Evolutionary conservation across 805 yeast genomes (phyloP).

Genomic region (Yamadazyma akitaensis): DNA sequence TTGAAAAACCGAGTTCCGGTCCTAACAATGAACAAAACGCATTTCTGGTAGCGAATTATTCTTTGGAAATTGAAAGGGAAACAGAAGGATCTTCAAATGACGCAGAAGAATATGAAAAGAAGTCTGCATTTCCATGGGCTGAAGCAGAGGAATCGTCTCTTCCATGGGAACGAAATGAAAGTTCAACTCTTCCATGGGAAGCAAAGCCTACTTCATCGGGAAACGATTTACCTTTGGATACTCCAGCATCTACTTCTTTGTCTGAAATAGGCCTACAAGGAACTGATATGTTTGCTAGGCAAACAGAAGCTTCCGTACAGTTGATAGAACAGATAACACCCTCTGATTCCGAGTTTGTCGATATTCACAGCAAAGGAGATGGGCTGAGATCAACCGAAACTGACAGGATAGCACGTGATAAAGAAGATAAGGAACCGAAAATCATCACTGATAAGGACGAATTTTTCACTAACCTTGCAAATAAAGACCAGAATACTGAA

Average conservation of each 20-base stretch:
- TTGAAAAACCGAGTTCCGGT: not conserved
- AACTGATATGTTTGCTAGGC: not conserved
- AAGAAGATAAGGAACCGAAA: not conserved
- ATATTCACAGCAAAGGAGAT: not conserved
- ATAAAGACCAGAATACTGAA: not conserved
- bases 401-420: not conserved
- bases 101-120: not conserved
- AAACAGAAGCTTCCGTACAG: not conserved
- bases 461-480: not conserved
- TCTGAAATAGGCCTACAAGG: not conserved
- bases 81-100: not conserved
- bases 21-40: not conserved
- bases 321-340: not conserved
- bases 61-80: too few species aligned
- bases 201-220: not conserved
- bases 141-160: not conserved
- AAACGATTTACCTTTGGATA: too few species aligned
- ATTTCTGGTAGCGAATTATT: not conserved
- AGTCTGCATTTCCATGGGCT: not conserved
- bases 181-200: not conserved
- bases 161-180: not conserved
- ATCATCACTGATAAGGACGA: not conserved
- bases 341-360: not conserved
- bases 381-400: not conserved
- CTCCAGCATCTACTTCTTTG: too few species aligned